Conservation (phyloP, 73 alveolate genomes). For the Symbiodinium natans region DNA sequence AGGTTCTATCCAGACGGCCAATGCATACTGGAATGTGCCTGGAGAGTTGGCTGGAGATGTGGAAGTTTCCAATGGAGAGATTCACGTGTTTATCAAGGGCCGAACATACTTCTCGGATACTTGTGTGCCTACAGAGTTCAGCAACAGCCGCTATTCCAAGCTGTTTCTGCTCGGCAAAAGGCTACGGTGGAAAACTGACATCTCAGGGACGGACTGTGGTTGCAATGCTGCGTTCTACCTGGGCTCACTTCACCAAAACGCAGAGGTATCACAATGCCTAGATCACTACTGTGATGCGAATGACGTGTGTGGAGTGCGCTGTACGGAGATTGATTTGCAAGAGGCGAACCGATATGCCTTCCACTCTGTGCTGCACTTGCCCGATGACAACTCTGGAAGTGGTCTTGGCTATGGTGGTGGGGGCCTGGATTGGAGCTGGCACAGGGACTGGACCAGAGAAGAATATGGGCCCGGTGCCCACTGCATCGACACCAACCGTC, state of each 20-base stretch:
- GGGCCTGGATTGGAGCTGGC: conserved; percentile 36
- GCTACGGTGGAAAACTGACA: conserved; percentile 46
- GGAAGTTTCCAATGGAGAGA: conserved; percentile 30
- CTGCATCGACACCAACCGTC: conserved; percentile 55
- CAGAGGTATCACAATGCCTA: conserved; percentile 49
- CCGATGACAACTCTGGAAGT: conserved; percentile 32
- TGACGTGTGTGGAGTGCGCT: conserved; percentile 68
- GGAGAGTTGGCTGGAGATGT: conserved; percentile 60
- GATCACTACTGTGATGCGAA: conserved; percentile 87
- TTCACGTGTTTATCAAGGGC: conserved; percentile 33
- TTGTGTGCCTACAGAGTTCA: conserved; percentile 3
- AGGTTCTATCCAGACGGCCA: conserved; percentile 67
- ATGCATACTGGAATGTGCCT: conserved; percentile 65
- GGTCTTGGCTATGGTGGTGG: conserved; percentile 92
- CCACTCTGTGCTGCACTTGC: conserved; percentile 64
- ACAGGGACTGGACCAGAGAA: conserved; percentile 70
- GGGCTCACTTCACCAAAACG: conserved; percentile 40
- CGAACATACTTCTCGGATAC: conserved; percentile 44
- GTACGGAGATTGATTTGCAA: conserved; percentile 52
- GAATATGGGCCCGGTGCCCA: conserved; percentile 55
- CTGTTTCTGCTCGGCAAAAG: conserved; percentile 21
- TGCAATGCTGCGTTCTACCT: conserved; percentile 85
- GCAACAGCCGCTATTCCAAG: conserved; percentile 38
- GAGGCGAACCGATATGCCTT: conserved; percentile 78
- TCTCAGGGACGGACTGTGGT: conserved; percentile 55